Conservation (phyloP, 148 eudicot species). For the Rhododendron kiyosumense region DNA sequence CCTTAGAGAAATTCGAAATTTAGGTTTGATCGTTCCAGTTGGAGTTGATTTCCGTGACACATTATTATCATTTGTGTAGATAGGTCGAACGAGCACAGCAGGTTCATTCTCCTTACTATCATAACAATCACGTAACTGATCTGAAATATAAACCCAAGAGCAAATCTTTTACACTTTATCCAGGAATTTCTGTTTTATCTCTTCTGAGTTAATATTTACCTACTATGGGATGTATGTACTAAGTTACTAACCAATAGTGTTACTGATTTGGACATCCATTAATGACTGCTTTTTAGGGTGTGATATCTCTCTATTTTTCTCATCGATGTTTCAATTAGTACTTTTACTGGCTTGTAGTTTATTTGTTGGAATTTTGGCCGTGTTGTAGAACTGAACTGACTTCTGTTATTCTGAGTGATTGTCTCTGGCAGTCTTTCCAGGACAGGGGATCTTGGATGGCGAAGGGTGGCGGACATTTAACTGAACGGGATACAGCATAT, state of each 20-base stretch:
- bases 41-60: neutral
- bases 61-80: neutral
- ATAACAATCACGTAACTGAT: neutral
- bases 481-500: constrained; percentile 33
- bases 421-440: constrained; percentile 32
- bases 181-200: neutral
- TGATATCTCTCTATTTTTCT: neutral
- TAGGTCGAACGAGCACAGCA: neutral
- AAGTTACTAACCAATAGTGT: neutral
- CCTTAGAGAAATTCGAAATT: neutral
- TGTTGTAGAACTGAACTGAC: neutral
- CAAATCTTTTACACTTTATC: neutral
- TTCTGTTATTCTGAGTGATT: neutral
- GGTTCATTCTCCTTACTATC: neutral
- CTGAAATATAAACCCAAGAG: neutral
- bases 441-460: constrained; percentile 48
- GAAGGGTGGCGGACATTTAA: constrained; percentile 28
- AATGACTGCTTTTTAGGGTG: neutral
- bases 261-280: neutral
- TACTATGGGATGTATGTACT: neutral
- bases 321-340: neutral
- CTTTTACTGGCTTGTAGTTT: neutral
- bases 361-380: neutral
- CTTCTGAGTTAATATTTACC: neutral
- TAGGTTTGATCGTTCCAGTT: neutral